phyloP scores from a whole-genome alignment of 371 early-diverging fungal genomes.

The Circinella minor region DNA sequence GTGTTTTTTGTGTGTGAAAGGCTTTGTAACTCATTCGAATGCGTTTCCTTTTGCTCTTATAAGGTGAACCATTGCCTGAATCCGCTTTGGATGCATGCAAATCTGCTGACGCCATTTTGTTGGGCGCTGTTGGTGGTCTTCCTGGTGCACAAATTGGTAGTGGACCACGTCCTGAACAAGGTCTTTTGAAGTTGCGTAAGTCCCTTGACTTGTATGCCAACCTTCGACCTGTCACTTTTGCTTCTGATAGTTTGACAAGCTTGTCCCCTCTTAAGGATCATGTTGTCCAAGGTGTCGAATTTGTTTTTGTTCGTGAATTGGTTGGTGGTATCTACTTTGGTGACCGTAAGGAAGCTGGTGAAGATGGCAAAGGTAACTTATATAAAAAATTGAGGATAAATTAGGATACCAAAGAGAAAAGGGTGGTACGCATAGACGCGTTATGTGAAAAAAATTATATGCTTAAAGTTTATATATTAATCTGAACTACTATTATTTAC shows the following conservation, averaged over 20 bases:
- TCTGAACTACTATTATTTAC: too few relatives aligned
- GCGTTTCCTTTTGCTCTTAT: too few relatives aligned
- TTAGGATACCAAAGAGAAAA: neutral
- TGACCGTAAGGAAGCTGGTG: conserved; percentile 84
- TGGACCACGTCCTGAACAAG: conserved; percentile 94
- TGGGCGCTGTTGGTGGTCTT: conserved; percentile 96
- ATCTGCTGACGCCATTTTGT: conserved; percentile 85
- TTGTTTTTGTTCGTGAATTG: conserved; percentile 93
- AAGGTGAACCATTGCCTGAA: conserved; percentile 86
- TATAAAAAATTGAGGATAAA: neutral
- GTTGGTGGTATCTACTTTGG: conserved; percentile 98
- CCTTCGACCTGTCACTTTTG: conserved; percentile 93
- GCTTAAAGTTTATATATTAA: too few relatives aligned
- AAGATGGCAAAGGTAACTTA: conserved; percentile 66
- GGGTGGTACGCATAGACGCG: neutral
- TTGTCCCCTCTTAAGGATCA: conserved; percentile 91
- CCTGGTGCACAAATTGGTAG: conserved; percentile 86
- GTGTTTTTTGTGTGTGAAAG: neutral
- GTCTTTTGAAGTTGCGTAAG: conserved; percentile 91
- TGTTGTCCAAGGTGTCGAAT: conserved; percentile 87
- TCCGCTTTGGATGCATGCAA: conserved; percentile 80
- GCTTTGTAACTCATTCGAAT: too few relatives aligned
- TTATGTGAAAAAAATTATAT: too few relatives aligned
- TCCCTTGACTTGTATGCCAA: conserved; percentile 92
- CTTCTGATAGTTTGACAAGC: conserved; percentile 80